Conservation (phyloP, 768 basidiomycete species). For the Leccinum uliginosum region DNA sequence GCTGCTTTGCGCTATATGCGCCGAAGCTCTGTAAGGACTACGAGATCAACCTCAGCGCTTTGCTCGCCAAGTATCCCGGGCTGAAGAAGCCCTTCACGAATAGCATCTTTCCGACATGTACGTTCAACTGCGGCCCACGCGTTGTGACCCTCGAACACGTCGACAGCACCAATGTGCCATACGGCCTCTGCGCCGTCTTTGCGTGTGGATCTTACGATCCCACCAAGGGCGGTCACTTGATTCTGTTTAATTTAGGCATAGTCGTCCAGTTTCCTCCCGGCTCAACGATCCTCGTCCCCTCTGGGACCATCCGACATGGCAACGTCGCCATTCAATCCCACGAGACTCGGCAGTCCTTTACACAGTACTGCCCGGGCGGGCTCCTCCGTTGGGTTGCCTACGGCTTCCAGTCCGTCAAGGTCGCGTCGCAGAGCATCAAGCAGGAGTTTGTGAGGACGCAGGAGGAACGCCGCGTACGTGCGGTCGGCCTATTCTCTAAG, state of each 20-base stretch:
- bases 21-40: no score
- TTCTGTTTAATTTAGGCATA: neutral
- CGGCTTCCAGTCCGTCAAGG: neutral
- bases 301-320: neutral
- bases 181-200: constrained; percentile 32
- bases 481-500: neutral
- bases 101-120: constrained; percentile 23
- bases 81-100: neutral
- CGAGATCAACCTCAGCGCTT: no score
- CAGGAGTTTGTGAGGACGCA: neutral
- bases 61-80: no score
- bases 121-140: constrained; percentile 29
- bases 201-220: constrained; percentile 19
- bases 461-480: neutral
- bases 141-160: constrained; percentile 18
- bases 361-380: neutral
- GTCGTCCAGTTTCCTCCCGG: constrained; percentile 2
- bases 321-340: neutral
- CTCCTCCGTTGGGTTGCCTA: neutral
- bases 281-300: neutral
- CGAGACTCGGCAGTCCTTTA: neutral
- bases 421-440: neutral
- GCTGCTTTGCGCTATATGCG: no score
- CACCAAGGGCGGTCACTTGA: neutral
- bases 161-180: constrained; percentile 29